Evolutionary conservation across 495 filamentous ascomycete species (phyloP).

Genomic region (Patellaria atrata): DNA sequence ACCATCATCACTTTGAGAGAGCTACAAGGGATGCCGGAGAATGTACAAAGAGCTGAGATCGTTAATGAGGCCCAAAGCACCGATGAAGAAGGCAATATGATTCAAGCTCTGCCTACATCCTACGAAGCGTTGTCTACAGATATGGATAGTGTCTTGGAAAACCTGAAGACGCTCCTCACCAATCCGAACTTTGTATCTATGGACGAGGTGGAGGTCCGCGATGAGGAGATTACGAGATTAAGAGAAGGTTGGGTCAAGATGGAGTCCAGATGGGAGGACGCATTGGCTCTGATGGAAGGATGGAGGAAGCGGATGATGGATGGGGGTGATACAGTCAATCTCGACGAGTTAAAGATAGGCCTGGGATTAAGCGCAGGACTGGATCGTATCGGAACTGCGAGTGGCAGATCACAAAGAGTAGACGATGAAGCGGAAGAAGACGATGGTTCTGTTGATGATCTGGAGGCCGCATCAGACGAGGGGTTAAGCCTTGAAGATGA

Average conservation of each 20-base stretch:
- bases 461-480: constrained; percentile 10
- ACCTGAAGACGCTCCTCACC: constrained; percentile 68
- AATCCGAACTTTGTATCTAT: constrained; percentile 93
- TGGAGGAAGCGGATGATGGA: constrained; percentile 77
- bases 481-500: constrained; percentile 2
- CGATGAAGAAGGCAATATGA: constrained; percentile 27
- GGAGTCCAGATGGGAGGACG: constrained; percentile 80
- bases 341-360: constrained; percentile 70
- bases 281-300: constrained; percentile 76
- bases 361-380: constrained; percentile 30
- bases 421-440: constrained; percentile 14
- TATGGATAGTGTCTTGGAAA: constrained; percentile 59
- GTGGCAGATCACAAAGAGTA: constrained; percentile 1
- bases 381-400: constrained; percentile 5
- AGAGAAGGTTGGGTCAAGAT: constrained; percentile 81
- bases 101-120: constrained; percentile 37
- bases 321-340: constrained; percentile 63
- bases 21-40: constrained; percentile 58
- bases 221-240: constrained; percentile 73
- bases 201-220: constrained; percentile 82
- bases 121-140: constrained; percentile 60
- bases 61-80: constrained; percentile 9
- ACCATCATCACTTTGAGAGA: constrained; percentile 60
- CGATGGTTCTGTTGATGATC: constrained; percentile 11
- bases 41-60: constrained; percentile 7